Evolutionary conservation across 345 rosid species (phyloP).

Genomic region (Barbarea vulgaris): DNA sequence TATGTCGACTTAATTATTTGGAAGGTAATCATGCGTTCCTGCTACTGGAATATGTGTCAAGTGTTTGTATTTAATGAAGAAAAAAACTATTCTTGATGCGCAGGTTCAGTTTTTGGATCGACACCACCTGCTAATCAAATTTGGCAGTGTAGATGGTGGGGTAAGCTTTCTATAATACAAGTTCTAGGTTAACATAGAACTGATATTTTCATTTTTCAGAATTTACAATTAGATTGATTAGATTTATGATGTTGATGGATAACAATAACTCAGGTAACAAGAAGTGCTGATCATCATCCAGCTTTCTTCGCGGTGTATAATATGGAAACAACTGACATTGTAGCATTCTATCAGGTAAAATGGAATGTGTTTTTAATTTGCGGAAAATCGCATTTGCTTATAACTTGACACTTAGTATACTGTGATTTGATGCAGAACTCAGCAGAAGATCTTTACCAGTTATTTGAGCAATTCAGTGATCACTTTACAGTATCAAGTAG

Average conservation of each 20-base stretch:
- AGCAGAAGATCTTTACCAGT: constrained; percentile 76
- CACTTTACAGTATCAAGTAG: constrained; percentile 75
- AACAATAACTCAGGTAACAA: constrained; percentile 57
- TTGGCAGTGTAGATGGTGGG: constrained; percentile 94
- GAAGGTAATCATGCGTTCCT: constrained; percentile 58
- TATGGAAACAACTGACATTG: constrained; percentile 96
- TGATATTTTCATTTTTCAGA: background rate
- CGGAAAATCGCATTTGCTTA: background rate
- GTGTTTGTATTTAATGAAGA: background rate
- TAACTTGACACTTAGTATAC: constrained; percentile 12
- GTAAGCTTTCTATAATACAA: constrained; percentile 49
- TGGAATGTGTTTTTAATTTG: background rate
- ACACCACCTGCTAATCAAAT: constrained; percentile 85
- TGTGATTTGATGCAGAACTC: constrained; percentile 66
- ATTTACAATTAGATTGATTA: background rate
- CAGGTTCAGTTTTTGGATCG: constrained; percentile 98
- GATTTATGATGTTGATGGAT: constrained; percentile 26
- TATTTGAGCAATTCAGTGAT: constrained; percentile 84
- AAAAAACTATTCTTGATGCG: background rate
- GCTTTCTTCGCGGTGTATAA: constrained; percentile 94
- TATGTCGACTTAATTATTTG: constrained; percentile 89
- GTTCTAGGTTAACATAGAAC: background rate
- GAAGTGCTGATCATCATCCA: constrained; percentile 71
- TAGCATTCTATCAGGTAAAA: constrained; percentile 89
- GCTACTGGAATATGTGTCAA: constrained; percentile 1